These are phyloP conservation scores for Tetrapyrgos nigripes DNA, from an alignment of 1,284 basidiomycete genomes.

Conservation along the genomic window DNA sequence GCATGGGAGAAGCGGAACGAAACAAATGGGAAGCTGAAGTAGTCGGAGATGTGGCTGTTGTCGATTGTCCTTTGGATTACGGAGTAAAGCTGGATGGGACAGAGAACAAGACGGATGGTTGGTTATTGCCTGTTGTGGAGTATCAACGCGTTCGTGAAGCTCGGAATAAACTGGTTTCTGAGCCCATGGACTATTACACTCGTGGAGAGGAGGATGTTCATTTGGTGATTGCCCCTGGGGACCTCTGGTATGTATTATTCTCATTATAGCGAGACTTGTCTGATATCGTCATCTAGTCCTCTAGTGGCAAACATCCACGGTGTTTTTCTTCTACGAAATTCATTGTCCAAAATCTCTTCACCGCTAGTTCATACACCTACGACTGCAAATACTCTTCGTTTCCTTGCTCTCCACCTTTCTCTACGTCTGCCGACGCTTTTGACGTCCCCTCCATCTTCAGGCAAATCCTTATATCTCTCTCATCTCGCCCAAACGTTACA, in stretches of 20 bases:
- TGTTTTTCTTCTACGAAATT: conserved; percentile 59
- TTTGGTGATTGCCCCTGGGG: conserved; percentile 45
- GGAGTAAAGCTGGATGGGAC: conserved; percentile 52
- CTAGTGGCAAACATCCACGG: conserved; percentile 68
- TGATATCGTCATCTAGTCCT: conserved; percentile 43
- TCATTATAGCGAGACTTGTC: neutral
- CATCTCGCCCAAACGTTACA: conserved; percentile 76
- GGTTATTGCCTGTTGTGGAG: conserved; percentile 80
- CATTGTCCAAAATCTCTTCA: conserved; percentile 27
- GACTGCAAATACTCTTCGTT: conserved; percentile 61
- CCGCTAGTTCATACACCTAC: conserved; percentile 74
- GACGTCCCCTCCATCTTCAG: conserved; percentile 88
- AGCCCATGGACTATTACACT: conserved; percentile 54
- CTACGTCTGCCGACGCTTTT: conserved; percentile 83
- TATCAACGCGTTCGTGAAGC: conserved; percentile 60
- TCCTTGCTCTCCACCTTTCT: conserved; percentile 71
- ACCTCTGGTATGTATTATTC: conserved; percentile 57
- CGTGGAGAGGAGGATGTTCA: conserved; percentile 39
- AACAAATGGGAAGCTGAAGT: conserved; percentile 65
- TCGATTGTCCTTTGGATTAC: conserved; percentile 65
- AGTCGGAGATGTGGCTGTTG: conserved; percentile 61
- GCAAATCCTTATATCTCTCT: conserved; percentile 86
- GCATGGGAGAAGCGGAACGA: conserved; percentile 80
- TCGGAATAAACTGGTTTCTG: conserved; percentile 53
- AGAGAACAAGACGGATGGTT: conserved; percentile 65